These are phyloP conservation scores for Phialemonium atrogriseum DNA, from an alignment of 2,329 filamentous ascomycete species.

Conservation along the genomic window DNA sequence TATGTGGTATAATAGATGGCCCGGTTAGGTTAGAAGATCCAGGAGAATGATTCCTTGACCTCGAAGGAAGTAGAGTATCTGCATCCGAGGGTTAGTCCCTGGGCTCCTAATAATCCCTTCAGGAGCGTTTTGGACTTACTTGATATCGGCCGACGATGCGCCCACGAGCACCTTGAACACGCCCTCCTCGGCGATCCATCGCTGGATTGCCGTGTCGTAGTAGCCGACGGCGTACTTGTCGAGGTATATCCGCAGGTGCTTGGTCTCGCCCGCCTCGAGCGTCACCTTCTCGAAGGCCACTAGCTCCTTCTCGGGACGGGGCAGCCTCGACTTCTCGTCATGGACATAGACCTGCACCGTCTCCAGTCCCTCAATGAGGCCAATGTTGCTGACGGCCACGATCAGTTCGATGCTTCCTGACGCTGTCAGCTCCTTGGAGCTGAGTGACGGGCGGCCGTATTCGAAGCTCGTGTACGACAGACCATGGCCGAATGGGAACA, in stretches of 20 bases:
- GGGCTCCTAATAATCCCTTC: constrained; percentile 8
- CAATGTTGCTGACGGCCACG: constrained; percentile 46
- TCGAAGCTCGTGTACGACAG: constrained; percentile 65
- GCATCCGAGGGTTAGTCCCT: constrained; percentile 11
- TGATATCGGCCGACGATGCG: constrained; percentile 54
- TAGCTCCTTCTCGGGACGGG: constrained; percentile 61
- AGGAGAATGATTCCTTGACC: constrained; percentile 57
- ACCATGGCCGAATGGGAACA: constrained; percentile 68
- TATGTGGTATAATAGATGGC: no score
- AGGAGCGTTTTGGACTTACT: constrained; percentile 37
- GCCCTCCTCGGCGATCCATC: constrained; percentile 61
- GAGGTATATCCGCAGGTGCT: constrained; percentile 34
- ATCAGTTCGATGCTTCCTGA: constrained; percentile 33
- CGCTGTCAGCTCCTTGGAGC: constrained; percentile 27
- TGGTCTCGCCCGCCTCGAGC: constrained; percentile 47
- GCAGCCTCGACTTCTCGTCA: constrained; percentile 55
- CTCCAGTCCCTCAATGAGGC: constrained; percentile 48
- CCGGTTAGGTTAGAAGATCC: constrained; percentile 57
- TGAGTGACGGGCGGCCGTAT: constrained; percentile 50
- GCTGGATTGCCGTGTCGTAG: constrained; percentile 49
- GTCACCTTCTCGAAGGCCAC: constrained; percentile 60
- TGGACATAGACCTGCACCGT: constrained; percentile 61
- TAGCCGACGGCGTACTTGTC: constrained; percentile 49
- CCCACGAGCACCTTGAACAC: constrained; percentile 53
- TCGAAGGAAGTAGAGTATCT: constrained; percentile 37